Percentiles rank a stretch among this genome's conserved stretches.
Conservation (phyloP, 305 asterid genomes). For the Rubia tinctorum region DNA sequence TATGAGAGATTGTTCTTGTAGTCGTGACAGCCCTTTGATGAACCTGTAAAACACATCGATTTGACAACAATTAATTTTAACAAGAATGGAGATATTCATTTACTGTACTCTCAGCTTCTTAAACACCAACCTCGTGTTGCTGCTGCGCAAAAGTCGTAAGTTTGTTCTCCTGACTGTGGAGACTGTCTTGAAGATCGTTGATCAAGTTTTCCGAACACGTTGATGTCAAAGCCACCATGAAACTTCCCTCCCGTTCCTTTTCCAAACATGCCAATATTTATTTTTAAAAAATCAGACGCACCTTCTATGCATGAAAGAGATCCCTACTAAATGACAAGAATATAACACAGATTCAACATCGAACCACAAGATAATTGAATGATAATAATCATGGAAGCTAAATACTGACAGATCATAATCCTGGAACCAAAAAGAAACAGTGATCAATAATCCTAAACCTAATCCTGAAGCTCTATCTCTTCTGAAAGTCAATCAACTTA, state of each 20-base stretch:
- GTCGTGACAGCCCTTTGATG: slow-evolving; percentile 78
- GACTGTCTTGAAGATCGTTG: slow-evolving; percentile 82
- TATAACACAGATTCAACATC: slow-evolving; percentile 4
- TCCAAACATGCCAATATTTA: slow-evolving; percentile 15
- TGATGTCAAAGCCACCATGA: slow-evolving; percentile 95
- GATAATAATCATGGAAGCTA: neutral
- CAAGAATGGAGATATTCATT: neutral
- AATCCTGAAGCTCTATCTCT: neutral
- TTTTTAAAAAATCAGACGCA: slow-evolving; percentile 27
- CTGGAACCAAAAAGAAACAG: neutral
- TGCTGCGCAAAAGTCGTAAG: slow-evolving; percentile 66
- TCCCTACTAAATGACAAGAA: slow-evolving; percentile 9
- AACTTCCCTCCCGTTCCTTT: slow-evolving; percentile 74
- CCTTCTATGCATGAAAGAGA: slow-evolving; percentile 16
- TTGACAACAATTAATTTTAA: slow-evolving; percentile 11
- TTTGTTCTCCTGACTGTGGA: slow-evolving; percentile 74
- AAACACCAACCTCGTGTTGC: slow-evolving; percentile 70
- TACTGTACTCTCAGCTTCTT: neutral
- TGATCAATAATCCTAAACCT: neutral
- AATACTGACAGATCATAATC: neutral
- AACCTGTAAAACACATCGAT: slow-evolving; percentile 55
- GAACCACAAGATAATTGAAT: neutral
- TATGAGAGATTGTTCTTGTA: slow-evolving; percentile 76
- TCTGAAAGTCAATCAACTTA: neutral
- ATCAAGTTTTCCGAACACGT: slow-evolving; percentile 80